Evolutionary conservation across 202 grass and related monocot species (phyloP).

Genomic region (Schoenoplectus tabernaemontani): DNA sequence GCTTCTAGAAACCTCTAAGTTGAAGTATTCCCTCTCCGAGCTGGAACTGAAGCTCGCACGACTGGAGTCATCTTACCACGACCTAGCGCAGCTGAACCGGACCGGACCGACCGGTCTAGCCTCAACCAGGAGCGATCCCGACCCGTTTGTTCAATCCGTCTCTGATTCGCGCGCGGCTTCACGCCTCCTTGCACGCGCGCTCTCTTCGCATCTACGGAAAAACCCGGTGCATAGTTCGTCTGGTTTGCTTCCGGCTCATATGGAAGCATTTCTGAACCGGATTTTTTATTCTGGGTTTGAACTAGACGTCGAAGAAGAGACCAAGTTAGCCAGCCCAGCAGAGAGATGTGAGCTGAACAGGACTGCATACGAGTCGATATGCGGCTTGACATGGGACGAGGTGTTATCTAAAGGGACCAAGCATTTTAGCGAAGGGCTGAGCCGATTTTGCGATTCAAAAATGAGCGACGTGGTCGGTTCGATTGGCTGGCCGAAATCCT

Average conservation of each 20-base stretch:
- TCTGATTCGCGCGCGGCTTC: slow-evolving; percentile 52
- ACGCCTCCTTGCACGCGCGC: slow-evolving; percentile 68
- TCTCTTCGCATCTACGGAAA: slow-evolving; percentile 52
- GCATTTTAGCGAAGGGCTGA: slow-evolving; percentile 79
- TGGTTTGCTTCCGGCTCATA: slow-evolving; percentile 37
- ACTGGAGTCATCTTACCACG: slow-evolving; percentile 40
- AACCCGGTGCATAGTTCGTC: background rate
- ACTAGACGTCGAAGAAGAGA: slow-evolving; percentile 45
- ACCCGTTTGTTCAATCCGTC: slow-evolving; percentile 51
- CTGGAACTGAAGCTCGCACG: slow-evolving; percentile 57
- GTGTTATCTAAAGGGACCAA: slow-evolving; percentile 70
- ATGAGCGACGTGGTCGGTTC: slow-evolving; percentile 86
- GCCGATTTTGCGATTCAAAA: slow-evolving; percentile 91
- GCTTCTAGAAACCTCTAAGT: slow-evolving; percentile 54
- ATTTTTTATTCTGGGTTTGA: slow-evolving; percentile 69
- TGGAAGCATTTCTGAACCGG: slow-evolving; percentile 80
- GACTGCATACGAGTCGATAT: slow-evolving; percentile 45
- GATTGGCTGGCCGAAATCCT: slow-evolving; percentile 55
- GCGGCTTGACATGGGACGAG: slow-evolving; percentile 66
- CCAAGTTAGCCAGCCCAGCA: slow-evolving; percentile 37
- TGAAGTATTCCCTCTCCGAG: slow-evolving; percentile 63
- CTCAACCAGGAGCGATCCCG: slow-evolving; percentile 24
- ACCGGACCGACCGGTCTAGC: slow-evolving; percentile 3
- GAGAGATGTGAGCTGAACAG: slow-evolving; percentile 59
- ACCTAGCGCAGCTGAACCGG: background rate